Evolutionary conservation across 495 filamentous ascomycete species (phyloP), one percentile per base, ranked within the genome.

Genomic region (Thermothielavioides terrestris): DNA sequence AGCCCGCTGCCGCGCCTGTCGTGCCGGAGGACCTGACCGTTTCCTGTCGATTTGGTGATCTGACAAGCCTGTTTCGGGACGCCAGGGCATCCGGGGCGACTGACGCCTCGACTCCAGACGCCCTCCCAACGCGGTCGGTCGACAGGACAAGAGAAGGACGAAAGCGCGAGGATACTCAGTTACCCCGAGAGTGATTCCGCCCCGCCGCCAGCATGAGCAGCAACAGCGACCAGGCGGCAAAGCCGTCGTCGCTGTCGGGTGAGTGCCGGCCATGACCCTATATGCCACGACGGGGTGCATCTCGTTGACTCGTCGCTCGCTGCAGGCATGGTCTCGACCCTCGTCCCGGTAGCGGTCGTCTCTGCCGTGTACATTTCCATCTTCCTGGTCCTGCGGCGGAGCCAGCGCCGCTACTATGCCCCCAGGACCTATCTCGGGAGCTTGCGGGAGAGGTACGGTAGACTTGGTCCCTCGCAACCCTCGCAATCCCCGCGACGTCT

Each of bases 401-500:
- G 72, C 38, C 73, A 91, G 42, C 78, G 74, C 49, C 79, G 90
- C 38, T 84, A 78, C 67, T 98, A 98, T 72, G 82, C 86, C 42
- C 92, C 92, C 3, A 77, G 91, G 67, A 90, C 88, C 20, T 95
- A 91, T 65, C 68, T 98, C 30, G 85, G 88, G 25, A 83, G 74
- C 49, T 62, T 95, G 55, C 76, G 76, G 32, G 70, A 85, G 36
- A 75, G 76, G 81, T 84, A 67, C 58, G 74, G n/a, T n/a, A n/a
- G n/a, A n/a, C n/a, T n/a, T n/a, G n/a, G n/a, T n/a, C n/a, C 50
- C 8, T 0, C n/a, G 0, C 3, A n/a, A 12, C 7, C 15, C 5
- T 14, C 9, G 14, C 17, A n/a, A 7, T 4, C 27, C 2, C 15
- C 27, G 46, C 14, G 3, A 4, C 39, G 17, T 6, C 1, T 31